Base-by-base conservation (phyloP, 1,284 basidiomycete genomes). In the Ganoderma lucidum region DNA sequence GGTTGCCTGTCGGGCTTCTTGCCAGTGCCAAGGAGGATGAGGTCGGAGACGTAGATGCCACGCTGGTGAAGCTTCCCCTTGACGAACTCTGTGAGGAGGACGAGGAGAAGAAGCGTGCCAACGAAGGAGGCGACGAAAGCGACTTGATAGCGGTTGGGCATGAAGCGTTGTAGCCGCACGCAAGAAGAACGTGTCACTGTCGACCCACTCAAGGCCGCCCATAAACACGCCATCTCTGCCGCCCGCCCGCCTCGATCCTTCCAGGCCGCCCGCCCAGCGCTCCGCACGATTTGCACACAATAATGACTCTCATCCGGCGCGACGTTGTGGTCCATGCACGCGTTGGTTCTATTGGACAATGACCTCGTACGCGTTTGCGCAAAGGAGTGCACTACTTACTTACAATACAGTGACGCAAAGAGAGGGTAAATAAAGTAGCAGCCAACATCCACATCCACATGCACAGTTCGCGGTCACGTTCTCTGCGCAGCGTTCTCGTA, bases 11-110 rank as follows among this genome's bases (percentile, higher is more conserved):
- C 28, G 42, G 64, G 64, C 19, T 63, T 69, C 65, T 80, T 78
- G 65, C 85, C 83, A 64, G 90, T 82, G 66, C 90, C 91, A 61
- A 90, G 79, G 77, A 93, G 89, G 73, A 93, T 90, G 78, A 93
- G 76, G 30, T 86, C 79, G 44, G 84, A 81, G 72, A 89, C 60
- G 80, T 88, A 81, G 84, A 88, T 89, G 74, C 88, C 90, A 19
- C 85, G 84, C 6, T 82, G 83, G 23, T 77, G 77, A 73, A 93
- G 88, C 69, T 78, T 82, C 19, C 74, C 64, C 71, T 81, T 78
- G 64, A 88, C 60, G 74, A 82, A 82, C 72, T 80, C 81, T 64
- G 83, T 81, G 75, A 83, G 60, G 66, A 81, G 64, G 75, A 87
- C 72, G 79, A 92, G 88, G 68, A 79, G 45, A 64, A 77, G 45